Evolutionary conservation across 2,329 filamentous ascomycete species (phyloP).

Genomic region (Colletotrichum plurivorum): DNA sequence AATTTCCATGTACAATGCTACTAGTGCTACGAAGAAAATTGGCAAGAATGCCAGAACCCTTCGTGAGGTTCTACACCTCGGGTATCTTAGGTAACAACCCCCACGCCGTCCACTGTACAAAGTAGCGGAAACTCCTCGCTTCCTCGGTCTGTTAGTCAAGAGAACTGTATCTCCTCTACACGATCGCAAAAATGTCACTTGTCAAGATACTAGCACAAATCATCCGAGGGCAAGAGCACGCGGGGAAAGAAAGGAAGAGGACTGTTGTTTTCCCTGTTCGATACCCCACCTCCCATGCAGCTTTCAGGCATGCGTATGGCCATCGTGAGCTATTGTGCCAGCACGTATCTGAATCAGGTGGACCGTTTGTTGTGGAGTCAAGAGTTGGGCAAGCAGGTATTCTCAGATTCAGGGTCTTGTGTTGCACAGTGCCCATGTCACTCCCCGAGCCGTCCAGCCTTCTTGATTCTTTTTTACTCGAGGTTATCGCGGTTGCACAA

Average conservation of each 20-base stretch:
- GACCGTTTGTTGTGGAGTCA: conserved; percentile 13
- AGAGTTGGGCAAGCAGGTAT: not conserved
- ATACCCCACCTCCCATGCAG: conserved; percentile 22
- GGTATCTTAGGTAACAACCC: conserved; percentile 2
- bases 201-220: not conserved
- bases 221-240: not conserved
- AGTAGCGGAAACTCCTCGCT: not conserved
- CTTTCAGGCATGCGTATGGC: conserved; percentile 6
- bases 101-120: conserved; percentile 25
- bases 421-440: conserved; percentile 9
- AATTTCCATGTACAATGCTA: not conserved
- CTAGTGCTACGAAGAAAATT: not conserved
- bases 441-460: not conserved
- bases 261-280: not conserved
- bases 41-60: not conserved
- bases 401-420: conserved; percentile 19
- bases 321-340: conserved; percentile 7
- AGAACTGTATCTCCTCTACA: conserved; percentile 11
- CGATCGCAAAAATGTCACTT: conserved; percentile 9
- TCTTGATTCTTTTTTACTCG: not conserved
- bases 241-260: not conserved
- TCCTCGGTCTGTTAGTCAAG: conserved; percentile 12
- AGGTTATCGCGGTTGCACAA: conserved; percentile 5
- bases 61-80: not conserved
- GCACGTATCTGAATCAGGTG: conserved; percentile 23